phyloP scores from a whole-genome alignment of 2,329 filamentous ascomycete species.

The Colletotrichum musae region DNA sequence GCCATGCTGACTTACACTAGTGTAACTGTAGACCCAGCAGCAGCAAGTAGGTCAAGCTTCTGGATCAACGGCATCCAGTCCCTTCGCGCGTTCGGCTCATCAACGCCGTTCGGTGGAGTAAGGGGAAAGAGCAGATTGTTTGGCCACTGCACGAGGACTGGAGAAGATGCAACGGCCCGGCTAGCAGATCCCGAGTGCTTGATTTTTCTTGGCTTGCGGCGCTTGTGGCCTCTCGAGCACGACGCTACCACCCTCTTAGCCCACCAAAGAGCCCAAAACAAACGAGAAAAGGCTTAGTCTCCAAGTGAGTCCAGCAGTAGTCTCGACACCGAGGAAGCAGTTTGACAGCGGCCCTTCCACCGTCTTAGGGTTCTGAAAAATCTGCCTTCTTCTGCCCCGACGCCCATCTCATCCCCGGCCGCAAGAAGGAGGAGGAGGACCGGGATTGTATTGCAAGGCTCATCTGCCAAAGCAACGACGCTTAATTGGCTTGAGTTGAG shows the following conservation, averaged over 20 bases:
- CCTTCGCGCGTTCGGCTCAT: slow-evolving; percentile 8
- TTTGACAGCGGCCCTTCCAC: slow-evolving; percentile 28
- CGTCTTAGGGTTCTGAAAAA: slow-evolving; percentile 8
- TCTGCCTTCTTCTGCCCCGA: not conserved
- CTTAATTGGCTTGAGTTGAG: slow-evolving; percentile 15
- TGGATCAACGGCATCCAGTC: slow-evolving; percentile 9
- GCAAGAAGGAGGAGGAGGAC: not conserved
- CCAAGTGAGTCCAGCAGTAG: not conserved
- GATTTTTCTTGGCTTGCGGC: slow-evolving; percentile 21
- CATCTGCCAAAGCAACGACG: slow-evolving; percentile 17
- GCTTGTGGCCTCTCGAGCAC: slow-evolving; percentile 12
- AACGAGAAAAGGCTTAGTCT: slow-evolving; percentile 3
- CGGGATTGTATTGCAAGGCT: slow-evolving; percentile 13
- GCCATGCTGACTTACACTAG: slow-evolving; percentile 24
- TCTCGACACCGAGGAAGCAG: slow-evolving; percentile 2
- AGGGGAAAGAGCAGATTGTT: slow-evolving; percentile 12
- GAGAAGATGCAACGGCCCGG: slow-evolving; percentile 31
- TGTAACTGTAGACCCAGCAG: not conserved
- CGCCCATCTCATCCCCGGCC: slow-evolving; percentile 15
- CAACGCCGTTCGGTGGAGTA: slow-evolving; percentile 30
- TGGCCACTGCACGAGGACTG: slow-evolving; percentile 26
- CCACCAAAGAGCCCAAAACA: not conserved
- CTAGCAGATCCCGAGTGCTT: slow-evolving; percentile 30
- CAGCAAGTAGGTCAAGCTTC: slow-evolving; percentile 8
- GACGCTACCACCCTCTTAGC: not conserved